Evolutionary conservation across 177 flowering plant species (phyloP), one percentile per base, ranked within the genome.

Genomic region (Vitis hybrid): DNA sequence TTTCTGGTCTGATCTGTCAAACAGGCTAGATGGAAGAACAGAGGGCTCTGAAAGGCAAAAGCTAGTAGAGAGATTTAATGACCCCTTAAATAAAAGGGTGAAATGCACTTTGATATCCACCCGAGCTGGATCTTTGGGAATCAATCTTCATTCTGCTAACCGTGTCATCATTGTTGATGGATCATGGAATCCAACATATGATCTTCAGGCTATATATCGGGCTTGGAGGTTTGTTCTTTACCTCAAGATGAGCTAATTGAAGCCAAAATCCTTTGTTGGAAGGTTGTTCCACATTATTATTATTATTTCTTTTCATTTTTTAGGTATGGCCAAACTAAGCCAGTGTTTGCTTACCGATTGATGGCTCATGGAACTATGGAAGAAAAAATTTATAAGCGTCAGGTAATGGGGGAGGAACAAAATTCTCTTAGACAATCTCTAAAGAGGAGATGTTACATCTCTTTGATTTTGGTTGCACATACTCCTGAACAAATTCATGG

Each of bases 291-390:
- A 12, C 48, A 7, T 58, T 21, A 1, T 72, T 11, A 23, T 39
- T 11, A 65, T 10, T 54, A 63, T 68, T 19, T 32, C 60, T 32
- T 65, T 5, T 23, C 6, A 56, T 12, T 51, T 62, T 87, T 72
- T 78, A 96, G 99, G 77, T 96, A 94, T 86, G 99, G 99, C 56
- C 98, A 96, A 76, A 87, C 19, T 65, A 96, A 96, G 80, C 96
- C 99, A 11, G 98, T 96, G 4, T 96, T 87, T 82, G 99, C 98
- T 55, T 96, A 96, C 70, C 84, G 99, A 30, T 77, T 96, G 78
- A 75, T 96, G 91, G 99, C 98, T 57, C 90, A 92, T 83, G 99
- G 95, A 67, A 96, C 99, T 10, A 94, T 96, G 95, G 99, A 96
- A 75, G 99, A 96, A 71, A 96, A 94, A 65, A 96, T 96, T 45